Evolutionary conservation across 2,329 filamentous ascomycete genomes (phyloP).

Genomic region (Pezicula carpinea): DNA sequence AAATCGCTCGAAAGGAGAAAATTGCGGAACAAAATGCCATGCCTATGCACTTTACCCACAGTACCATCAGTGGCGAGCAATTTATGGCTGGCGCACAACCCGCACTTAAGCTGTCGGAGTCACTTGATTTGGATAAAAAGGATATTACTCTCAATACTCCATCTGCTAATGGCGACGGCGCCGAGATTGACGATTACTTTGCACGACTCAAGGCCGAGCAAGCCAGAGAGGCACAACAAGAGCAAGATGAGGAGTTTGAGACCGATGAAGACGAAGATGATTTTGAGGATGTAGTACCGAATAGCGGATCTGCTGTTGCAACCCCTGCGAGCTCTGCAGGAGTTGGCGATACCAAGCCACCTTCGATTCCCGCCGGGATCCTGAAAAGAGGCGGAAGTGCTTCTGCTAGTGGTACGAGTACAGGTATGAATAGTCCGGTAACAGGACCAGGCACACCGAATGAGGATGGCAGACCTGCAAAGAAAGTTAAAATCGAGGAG

Average conservation of each 20-base stretch:
- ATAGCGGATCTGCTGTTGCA: constrained; percentile 18
- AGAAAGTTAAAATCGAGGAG: constrained; percentile 58
- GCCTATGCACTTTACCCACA: constrained; percentile 67
- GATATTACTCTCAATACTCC: constrained; percentile 31
- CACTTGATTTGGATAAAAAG: constrained; percentile 43
- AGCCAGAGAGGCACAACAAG: constrained; percentile 41
- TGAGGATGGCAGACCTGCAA: constrained; percentile 45
- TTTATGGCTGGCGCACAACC: constrained; percentile 40
- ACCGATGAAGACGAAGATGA: constrained; percentile 43
- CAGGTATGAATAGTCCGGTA: constrained; percentile 27
- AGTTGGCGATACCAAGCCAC: constrained; percentile 12
- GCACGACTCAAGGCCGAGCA: constrained; percentile 60
- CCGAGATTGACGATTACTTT: constrained; percentile 64
- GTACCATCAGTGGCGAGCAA: constrained; percentile 62
- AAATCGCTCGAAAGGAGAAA: constrained; percentile 60
- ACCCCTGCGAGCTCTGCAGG: constrained; percentile 25
- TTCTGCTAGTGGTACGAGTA: constrained; percentile 27
- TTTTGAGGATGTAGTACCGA: constrained; percentile 41
- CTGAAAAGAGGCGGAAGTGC: constrained; percentile 25
- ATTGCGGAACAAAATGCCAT: constrained; percentile 64
- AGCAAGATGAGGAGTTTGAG: constrained; percentile 47
- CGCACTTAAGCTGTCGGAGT: constrained; percentile 31
- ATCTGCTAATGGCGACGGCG: constrained; percentile 45
- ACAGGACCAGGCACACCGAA: constrained; percentile 29
- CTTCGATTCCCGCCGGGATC: constrained; percentile 13